These are phyloP conservation scores for Sporothrix pallida DNA, from an alignment of 2,329 filamentous ascomycete genomes.

Conservation along the genomic window DNA sequence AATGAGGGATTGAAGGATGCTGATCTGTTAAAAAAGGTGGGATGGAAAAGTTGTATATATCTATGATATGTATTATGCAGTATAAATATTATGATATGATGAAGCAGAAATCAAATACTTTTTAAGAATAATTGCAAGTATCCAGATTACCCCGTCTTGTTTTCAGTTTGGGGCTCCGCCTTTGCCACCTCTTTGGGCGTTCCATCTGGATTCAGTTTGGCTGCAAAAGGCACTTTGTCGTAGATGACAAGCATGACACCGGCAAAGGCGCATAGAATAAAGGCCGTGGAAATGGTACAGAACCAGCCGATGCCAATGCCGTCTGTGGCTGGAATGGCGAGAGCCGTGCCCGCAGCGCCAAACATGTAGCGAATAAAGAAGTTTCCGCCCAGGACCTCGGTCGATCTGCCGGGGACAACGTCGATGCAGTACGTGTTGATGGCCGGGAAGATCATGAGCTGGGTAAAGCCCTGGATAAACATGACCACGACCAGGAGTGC, in stretches of 20 bases:
- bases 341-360: slow-evolving; percentile 71
- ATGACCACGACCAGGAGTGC: slow-evolving; percentile 27
- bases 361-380: slow-evolving; percentile 79
- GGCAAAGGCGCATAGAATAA: slow-evolving; percentile 13
- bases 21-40: background rate
- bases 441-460: slow-evolving; percentile 33
- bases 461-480: slow-evolving; percentile 32
- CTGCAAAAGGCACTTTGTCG: slow-evolving; percentile 29
- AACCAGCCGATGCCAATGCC: slow-evolving; percentile 81
- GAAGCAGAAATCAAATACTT: background rate
- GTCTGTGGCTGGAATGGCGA: slow-evolving; percentile 73
- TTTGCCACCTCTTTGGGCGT: background rate
- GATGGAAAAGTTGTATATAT: background rate
- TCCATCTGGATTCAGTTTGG: background rate
- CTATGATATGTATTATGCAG: background rate
- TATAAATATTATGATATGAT: background rate
- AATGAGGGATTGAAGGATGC: too few species aligned
- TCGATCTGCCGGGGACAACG: slow-evolving; percentile 71
- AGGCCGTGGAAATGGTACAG: slow-evolving; percentile 28
- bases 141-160: background rate
- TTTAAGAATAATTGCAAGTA: rapidly evolving
- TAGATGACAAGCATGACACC: slow-evolving; percentile 31
- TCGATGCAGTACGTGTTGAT: slow-evolving; percentile 46
- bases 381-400: slow-evolving; percentile 78
- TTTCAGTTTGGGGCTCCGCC: background rate